Evolutionary conservation across 257 asterid species (phyloP), one percentile per base, ranked within the genome.

Genomic region (Lavandula angustifolia): DNA sequence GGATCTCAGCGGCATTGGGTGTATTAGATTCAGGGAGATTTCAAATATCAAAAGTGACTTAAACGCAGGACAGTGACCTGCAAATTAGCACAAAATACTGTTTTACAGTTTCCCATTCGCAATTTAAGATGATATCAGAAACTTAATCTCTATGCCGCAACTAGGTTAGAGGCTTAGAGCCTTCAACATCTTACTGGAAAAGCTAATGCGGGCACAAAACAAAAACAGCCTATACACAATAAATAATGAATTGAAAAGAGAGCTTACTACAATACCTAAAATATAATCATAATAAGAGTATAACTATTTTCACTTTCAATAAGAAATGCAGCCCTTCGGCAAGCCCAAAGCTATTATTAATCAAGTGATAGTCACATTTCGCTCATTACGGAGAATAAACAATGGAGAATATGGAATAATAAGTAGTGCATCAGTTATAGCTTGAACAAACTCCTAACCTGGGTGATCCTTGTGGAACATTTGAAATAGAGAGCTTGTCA

Each of bases 401-500:
- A 22, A 22, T 22, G 27, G 27, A 2, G 27, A 2, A 22, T 22
- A 22, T 22, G 27, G 27, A 22, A 22, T 22, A 22, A 22, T 22
- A 22, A 22, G 27, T 22, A 22, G 2, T 0, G 2, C 27, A 22
- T 22, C 27, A 22, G 27, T 22, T 22, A 22, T 22, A 22, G 27
- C 40, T 12, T 16, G 44, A 68, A 48, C 70, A 35, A 43, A 75
- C 57, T 65, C 8, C 80, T 43, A 47, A 89, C 98, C 98, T 85
- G 42, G 77, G 80, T 38, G 96, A 89, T 76, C 80, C 85, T 48
- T 47, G 56, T 16, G 97, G 97, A 69, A 92, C 78, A 64, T 92
- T 92, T 57, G 98, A 92, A 69, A 92, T 92, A 17, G 98, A 92
- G 55, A 92, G 97, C 84, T 84, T 85, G 77, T 92, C 97, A 43